A percentile compares a stretch with the other conserved stretches of the same genome.
phyloP scores from a whole-genome alignment of 2,329 filamentous ascomycete species.

The Elsinoe arachidis region DNA sequence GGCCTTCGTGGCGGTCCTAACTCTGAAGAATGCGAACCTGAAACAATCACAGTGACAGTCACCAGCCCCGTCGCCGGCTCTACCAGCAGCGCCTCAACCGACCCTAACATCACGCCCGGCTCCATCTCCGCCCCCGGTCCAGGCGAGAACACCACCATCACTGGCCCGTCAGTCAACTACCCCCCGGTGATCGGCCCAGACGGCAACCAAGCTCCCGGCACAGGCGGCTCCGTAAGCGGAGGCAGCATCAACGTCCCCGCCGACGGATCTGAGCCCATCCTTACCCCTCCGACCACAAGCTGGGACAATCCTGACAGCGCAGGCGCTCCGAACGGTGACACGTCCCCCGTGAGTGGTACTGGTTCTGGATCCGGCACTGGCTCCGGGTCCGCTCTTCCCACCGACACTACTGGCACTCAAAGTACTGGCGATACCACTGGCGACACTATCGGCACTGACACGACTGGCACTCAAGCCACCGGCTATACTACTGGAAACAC shows the following conservation, averaged over 20 bases:
- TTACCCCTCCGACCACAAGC: too few relatives aligned
- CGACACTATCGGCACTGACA: too few relatives aligned
- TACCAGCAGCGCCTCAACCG: not conserved
- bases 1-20: not conserved
- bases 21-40: not conserved
- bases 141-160: not conserved
- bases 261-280: too few relatives aligned
- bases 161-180: not conserved
- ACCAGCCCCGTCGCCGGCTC: not conserved
- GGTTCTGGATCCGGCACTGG: not conserved
- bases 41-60: constrained; percentile 1
- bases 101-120: not conserved
- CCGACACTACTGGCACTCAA: too few relatives aligned
- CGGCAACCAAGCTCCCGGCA: too few relatives aligned
- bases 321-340: not conserved
- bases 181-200: not conserved
- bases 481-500: too few relatives aligned
- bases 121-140: not conserved
- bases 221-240: too few relatives aligned
- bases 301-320: too few relatives aligned
- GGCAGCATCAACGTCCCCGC: too few relatives aligned
- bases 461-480: too few relatives aligned
- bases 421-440: too few relatives aligned
- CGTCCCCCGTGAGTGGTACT: not conserved
- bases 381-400: too few relatives aligned